Evolutionary conservation across 2,329 filamentous ascomycete genomes (phyloP).

Genomic region (Botryotinia convoluta): DNA sequence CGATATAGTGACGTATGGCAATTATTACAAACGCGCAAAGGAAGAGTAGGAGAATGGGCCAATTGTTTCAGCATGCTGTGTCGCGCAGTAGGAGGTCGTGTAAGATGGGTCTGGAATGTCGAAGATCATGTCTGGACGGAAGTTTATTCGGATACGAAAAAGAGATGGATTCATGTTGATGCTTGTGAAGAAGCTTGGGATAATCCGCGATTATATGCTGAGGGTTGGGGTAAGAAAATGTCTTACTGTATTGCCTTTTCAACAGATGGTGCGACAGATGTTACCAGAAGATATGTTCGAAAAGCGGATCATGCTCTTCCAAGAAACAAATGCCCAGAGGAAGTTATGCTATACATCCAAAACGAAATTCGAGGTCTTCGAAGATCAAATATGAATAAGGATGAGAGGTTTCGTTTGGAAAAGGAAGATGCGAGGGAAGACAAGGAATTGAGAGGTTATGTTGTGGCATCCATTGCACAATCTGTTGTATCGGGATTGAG

Average conservation of each 20-base stretch:
- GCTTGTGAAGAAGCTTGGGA: conserved; percentile 95
- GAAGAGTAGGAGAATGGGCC: conserved; percentile 91
- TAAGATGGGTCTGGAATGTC: conserved; percentile 97
- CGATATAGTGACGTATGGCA: conserved; percentile 95
- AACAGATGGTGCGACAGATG: conserved; percentile 73
- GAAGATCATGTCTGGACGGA: conserved; percentile 99
- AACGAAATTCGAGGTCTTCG: conserved; percentile 86
- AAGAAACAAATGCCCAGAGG: conserved; percentile 78
- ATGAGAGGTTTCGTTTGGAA: conserved; percentile 76
- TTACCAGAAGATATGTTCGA: conserved; percentile 66
- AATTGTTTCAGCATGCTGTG: conserved; percentile 99
- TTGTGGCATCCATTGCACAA: conserved; percentile 70
- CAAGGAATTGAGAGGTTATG: conserved; percentile 69
- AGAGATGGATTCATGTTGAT: conserved; percentile 96
- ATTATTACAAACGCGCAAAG: conserved; percentile 78
- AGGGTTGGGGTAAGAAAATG: conserved; percentile 95
- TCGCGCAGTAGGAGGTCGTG: conserved; percentile 82
- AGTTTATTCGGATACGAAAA: conserved; percentile 90
- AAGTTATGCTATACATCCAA: conserved; percentile 86
- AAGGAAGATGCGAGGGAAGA: conserved; percentile 78
- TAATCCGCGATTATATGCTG: conserved; percentile 84
- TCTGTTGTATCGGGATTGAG: conserved; percentile 49
- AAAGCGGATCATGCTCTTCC: conserved; percentile 70
- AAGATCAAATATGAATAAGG: conserved; percentile 79
- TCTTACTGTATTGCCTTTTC: conserved; percentile 97